Evolutionary conservation across 352 stramenopile genomes (phyloP).

Genomic region (Thraustotheca clavata): DNA sequence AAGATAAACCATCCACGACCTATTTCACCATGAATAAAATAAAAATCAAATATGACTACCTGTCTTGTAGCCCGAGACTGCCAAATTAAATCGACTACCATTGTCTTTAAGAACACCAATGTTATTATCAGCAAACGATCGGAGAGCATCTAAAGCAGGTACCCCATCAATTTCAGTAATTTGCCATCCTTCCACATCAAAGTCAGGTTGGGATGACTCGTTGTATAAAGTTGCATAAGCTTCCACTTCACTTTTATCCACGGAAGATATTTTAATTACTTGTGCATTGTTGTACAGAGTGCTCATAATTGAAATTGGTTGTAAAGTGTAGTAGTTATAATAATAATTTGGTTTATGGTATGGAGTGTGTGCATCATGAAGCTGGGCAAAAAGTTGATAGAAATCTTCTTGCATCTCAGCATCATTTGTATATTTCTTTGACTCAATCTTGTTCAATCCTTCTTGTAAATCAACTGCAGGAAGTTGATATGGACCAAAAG

Average conservation of each 20-base stretch:
- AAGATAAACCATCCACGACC: constrained; percentile 18
- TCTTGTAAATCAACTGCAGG: constrained; percentile 6
- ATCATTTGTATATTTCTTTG: constrained; percentile 5
- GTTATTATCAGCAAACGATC: constrained; percentile 1
- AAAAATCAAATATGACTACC: not conserved
- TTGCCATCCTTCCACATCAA: constrained; percentile 16
- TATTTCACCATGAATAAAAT: not conserved
- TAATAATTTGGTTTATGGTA: constrained; percentile 5
- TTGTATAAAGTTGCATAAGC: constrained; percentile 1
- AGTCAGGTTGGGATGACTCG: not conserved
- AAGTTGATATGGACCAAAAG: constrained; percentile 8
- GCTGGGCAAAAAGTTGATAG: constrained; percentile 2
- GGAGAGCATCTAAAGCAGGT: not conserved
- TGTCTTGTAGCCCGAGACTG: constrained; percentile 12
- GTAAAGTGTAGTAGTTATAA: constrained; percentile 8
- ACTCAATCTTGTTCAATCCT: not conserved
- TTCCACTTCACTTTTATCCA: constrained; percentile 4
- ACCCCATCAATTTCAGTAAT: constrained; percentile 6
- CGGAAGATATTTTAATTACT: not conserved
- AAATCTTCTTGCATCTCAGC: not conserved
- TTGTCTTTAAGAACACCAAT: constrained; percentile 14
- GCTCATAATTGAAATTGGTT: constrained; percentile 7
- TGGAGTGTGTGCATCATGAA: constrained; percentile 13
- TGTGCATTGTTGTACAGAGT: not conserved
- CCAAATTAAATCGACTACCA: constrained; percentile 17